Percentiles rank a stretch among this genome's conserved stretches.
Conservation (phyloP, 805 yeast species). For the Suhomyces tanzawaensis region DNA sequence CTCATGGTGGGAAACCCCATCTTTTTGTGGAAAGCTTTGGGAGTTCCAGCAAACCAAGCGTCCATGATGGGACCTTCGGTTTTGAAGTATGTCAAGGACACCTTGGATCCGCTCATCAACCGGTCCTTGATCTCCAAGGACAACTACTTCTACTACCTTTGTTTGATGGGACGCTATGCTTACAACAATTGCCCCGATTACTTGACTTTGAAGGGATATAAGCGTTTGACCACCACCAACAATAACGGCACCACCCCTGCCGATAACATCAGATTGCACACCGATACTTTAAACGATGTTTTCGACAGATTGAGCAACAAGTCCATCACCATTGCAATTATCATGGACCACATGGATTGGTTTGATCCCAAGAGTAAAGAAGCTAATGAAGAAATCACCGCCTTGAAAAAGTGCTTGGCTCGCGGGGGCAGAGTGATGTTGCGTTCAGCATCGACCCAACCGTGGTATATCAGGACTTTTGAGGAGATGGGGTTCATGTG, state of each 20-base stretch:
- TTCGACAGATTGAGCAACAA: conserved; percentile 60
- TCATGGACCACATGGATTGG: conserved; percentile 95
- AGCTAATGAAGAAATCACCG: conserved; percentile 63
- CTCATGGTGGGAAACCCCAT: conserved; percentile 75
- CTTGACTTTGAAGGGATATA: conserved; percentile 58
- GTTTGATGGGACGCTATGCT: conserved; percentile 60
- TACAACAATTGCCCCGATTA: conserved; percentile 73
- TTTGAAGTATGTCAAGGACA: conserved; percentile 68
- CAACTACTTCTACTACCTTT: conserved; percentile 75
- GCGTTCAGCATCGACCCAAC: conserved; percentile 68
- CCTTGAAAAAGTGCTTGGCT: conserved; percentile 59
- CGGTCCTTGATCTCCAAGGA: conserved; percentile 64
- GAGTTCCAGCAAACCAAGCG: conserved; percentile 87
- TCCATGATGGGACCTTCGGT: conserved; percentile 74
- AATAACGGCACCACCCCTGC: conserved; percentile 47
- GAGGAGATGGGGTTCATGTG: conserved; percentile 67
- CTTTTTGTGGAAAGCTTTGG: conserved; percentile 85
- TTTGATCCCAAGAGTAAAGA: conserved; percentile 64
- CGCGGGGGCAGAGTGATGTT: conserved; percentile 72
- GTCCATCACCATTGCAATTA: conserved; percentile 71
- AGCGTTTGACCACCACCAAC: conserved; percentile 37
- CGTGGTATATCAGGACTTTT: conserved; percentile 75
- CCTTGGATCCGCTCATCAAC: conserved; percentile 71
- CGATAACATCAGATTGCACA: conserved; percentile 71
- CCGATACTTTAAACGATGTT: conserved; percentile 76